phyloP scores from a whole-genome alignment of 306 rosid species.

The Vigna radiata region DNA sequence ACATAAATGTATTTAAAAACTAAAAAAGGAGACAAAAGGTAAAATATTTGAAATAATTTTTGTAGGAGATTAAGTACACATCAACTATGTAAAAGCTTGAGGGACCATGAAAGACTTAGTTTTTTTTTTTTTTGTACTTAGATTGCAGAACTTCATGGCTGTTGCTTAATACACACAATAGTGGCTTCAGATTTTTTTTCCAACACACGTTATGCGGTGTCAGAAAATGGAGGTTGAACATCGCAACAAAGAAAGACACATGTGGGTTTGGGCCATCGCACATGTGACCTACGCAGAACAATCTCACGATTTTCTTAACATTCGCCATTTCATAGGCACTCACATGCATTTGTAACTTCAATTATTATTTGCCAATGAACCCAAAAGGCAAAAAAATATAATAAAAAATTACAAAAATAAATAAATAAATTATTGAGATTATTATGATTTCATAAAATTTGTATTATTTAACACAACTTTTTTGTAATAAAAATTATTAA shows the following conservation, averaged over 20 bases:
- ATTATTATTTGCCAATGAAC: constrained; percentile 13
- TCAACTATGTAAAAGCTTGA: background rate
- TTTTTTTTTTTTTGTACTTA: background rate
- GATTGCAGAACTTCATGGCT: background rate
- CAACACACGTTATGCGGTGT: background rate
- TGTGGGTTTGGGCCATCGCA: constrained; percentile 18
- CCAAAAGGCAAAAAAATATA: background rate
- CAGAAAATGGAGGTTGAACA: constrained; percentile 15
- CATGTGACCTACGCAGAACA: constrained; percentile 24
- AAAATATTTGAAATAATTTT: background rate
- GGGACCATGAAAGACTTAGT: background rate
- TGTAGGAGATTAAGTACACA: background rate
- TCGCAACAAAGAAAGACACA: constrained; percentile 11
- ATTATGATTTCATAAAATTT: no score
- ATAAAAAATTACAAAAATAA: no score
- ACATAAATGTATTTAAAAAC: background rate
- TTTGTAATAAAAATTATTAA: no score
- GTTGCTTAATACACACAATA: background rate
- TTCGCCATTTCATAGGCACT: constrained; percentile 19
- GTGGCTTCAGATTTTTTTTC: background rate
- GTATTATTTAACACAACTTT: no score
- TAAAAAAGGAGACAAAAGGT: background rate
- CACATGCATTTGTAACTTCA: constrained; percentile 34
- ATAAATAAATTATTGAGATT: no score
- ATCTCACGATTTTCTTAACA: background rate